Evolutionary conservation across 2,329 filamentous ascomycete species (phyloP), one percentile per base, ranked within the genome.

Genomic region (Pseudocercospora fuligena): DNA sequence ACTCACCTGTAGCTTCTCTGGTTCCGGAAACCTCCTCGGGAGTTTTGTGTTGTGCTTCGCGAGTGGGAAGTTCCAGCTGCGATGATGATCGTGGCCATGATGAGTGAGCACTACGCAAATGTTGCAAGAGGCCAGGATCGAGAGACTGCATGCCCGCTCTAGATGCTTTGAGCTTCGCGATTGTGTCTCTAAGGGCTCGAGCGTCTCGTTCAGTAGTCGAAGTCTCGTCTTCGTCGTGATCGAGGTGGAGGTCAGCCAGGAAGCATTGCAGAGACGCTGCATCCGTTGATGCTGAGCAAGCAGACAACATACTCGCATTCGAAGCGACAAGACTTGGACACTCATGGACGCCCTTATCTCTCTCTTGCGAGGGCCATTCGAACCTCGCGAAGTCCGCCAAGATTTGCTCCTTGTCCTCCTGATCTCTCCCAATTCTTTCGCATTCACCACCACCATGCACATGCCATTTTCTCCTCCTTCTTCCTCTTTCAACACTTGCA

Each of bases 341-440:
- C 40, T 43, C 6, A 16, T 43, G 19, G n/a, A n/a, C 19, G 40
- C 40, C 14, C 40, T 8, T 5, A n/a, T 40, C 3, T 5, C 6
- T 25, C 19, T 25, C 47, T 23, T 9, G 12, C 21, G 47, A 29
- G 4, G 64, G 59, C 64, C 59, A 61, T 53, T 51, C 59, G 36
- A 66, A 66, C 36, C 21, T 58, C 43, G 64, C 59, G 47, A 66
- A 61, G 8, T 62, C 59, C 21, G 25, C 33, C 19, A 51, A 43
- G 25, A 65, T 65, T 16, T 36, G 33, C 31, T 65, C 19, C 19
- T 21, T 21, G 25, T 14, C 47, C 40, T n/a, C 12, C 12, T 19
- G 2, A 9, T 51, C 47, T 23, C 21, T 51, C 11, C 47, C 16
- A 43, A 43, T n/a, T 3, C 21, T 49, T 19, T 19, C 46, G 8